These are phyloP conservation scores for Kwoniella bestiolae DNA, from an alignment of 768 basidiomycete species.

Conservation along the genomic window DNA sequence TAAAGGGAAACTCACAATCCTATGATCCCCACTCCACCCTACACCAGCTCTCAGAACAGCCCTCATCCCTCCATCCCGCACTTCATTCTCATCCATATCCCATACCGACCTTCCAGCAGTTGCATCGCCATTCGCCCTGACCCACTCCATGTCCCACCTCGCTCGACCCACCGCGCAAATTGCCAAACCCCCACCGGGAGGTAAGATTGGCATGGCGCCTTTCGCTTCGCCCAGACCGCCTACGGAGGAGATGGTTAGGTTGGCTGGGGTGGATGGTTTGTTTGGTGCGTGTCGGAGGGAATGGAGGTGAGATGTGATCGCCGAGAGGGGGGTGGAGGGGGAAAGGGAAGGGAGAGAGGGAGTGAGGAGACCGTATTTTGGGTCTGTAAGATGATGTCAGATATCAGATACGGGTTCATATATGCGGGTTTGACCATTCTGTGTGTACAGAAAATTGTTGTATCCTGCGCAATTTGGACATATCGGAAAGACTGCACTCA, in stretches of 20 bases:
- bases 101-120: constrained; percentile 15
- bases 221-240: constrained; percentile 45
- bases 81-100: constrained; percentile 31
- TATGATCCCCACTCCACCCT: constrained; percentile 54
- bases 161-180: constrained; percentile 50
- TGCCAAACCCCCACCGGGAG: constrained; percentile 47
- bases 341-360: constrained; percentile 44
- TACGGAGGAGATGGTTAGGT: constrained; percentile 48
- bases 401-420: no score
- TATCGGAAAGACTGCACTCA: constrained; percentile 24
- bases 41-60: constrained; percentile 44
- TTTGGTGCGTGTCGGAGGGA: constrained; percentile 28
- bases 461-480: no score
- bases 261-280: constrained; percentile 28
- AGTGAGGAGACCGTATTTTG: constrained; percentile 47
- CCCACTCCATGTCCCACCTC: constrained; percentile 45
- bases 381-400: constrained; percentile 26
- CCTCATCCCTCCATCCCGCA: constrained; percentile 29
- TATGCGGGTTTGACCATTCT: no score
- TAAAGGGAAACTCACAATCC: constrained; percentile 39
- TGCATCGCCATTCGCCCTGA: neutral
- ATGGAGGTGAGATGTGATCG: constrained; percentile 39
- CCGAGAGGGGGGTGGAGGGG: constrained; percentile 31
- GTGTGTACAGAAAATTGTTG: no score
- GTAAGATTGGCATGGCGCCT: constrained; percentile 46